A percentile compares a stretch with the other conserved stretches of the same genome.
Conservation (phyloP, 306 rosid species). For the Vicia sativa region DNA sequence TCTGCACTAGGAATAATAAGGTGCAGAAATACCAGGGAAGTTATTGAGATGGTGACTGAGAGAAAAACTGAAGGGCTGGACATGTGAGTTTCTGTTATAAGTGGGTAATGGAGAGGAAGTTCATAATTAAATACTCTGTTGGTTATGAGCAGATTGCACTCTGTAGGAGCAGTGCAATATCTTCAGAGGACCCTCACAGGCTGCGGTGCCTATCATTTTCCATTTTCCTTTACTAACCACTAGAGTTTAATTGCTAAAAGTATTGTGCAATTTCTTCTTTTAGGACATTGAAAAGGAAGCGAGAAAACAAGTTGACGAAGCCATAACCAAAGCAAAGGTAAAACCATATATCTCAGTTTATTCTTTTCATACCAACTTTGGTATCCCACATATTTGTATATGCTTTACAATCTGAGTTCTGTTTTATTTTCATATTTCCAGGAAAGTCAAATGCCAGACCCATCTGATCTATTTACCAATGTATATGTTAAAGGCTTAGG, state of each 20-base stretch:
- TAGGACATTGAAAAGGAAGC: slow-evolving; percentile 85
- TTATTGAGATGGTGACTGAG: slow-evolving; percentile 1
- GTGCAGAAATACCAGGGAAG: not conserved
- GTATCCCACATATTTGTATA: slow-evolving; percentile 4
- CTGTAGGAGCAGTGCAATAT: not conserved
- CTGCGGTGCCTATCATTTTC: not conserved
- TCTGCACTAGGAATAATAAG: not conserved
- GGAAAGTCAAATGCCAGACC: slow-evolving; percentile 87
- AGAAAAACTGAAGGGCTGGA: not conserved
- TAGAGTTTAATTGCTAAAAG: slow-evolving; percentile 25
- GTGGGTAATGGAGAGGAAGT: not conserved
- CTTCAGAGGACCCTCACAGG: not conserved
- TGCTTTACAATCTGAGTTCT: slow-evolving; percentile 28
- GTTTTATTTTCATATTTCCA: slow-evolving; percentile 48
- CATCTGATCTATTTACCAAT: slow-evolving; percentile 70
- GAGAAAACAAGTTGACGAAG: slow-evolving; percentile 85
- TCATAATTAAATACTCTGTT: not conserved
- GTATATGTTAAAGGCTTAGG: slow-evolving; percentile 71
- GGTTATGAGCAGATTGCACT: not conserved
- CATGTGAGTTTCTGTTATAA: not conserved
- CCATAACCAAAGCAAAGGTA: slow-evolving; percentile 94
- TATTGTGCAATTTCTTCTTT: slow-evolving; percentile 26
- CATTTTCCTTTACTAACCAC: not conserved
- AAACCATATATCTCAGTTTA: slow-evolving; percentile 25
- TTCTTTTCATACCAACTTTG: not conserved